Evolutionary conservation across 441 rosid species (phyloP), one percentile per base, ranked within the genome.

Genomic region (Rhodomyrtus psidioides): DNA sequence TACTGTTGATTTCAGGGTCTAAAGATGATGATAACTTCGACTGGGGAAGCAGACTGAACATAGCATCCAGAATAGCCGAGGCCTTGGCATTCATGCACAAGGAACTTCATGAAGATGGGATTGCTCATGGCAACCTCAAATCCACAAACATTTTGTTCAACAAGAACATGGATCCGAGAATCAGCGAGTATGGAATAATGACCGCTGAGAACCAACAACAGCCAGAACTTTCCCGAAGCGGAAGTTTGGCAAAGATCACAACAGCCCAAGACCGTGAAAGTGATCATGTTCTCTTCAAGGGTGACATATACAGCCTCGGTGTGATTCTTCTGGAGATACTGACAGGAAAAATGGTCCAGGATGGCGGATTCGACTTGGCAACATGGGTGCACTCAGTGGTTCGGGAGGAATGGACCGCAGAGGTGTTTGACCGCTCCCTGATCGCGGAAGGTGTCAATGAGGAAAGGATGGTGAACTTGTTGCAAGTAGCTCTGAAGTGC

Each of bases 51-150:
- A 93, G 96, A 82, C 85, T 92, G 74, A 85, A 27, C 27, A 81
- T 86, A 42, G 97, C 95, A 87, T 89, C 91, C 9, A 82, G n/a
- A 14, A 83, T 91, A 28, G 87, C 96, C 1, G 90, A 90, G 55
- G 89, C 95, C 42, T 85, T 93, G 70, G 90, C 92, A 83, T 91
- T 86, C 85, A 88, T 91, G 91, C 95, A 93, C 51, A 75, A 82
- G 82, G 91, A 90, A 88, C 93, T 93, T 56, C 65, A 12, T 0
- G 88, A 91, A 82, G 93, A 90, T 57, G 91, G 89, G 53, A 93
- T 93, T 56, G 93, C 94, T 26, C 96, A 92, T 85, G 97, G 96
- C 34, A 91, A 93, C 93, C 84, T 94, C 86, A 94, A 94, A 89
- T 94, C 95, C 86, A 88, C 93, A 27, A 90, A 93, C 88, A 91